Evolutionary conservation across 2,329 filamentous ascomycete species (phyloP).

Genomic region (Cadophora malorum): DNA sequence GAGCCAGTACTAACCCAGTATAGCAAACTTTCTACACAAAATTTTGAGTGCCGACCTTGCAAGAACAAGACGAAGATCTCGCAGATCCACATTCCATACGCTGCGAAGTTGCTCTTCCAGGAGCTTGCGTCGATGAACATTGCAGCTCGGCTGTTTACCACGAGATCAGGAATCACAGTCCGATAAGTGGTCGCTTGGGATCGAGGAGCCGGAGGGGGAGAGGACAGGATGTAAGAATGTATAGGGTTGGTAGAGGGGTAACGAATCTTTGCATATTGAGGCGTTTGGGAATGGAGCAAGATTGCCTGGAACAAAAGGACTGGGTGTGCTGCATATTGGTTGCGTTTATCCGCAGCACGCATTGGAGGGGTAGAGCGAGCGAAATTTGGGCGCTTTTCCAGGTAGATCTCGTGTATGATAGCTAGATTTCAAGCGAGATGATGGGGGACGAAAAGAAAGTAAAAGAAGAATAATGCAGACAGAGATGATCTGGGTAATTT

Average conservation of each 20-base stretch:
- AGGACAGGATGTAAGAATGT: conserved; percentile 30
- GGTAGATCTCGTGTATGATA: conserved; percentile 32
- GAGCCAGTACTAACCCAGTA: conserved; percentile 46
- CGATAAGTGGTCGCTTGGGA: conserved; percentile 52
- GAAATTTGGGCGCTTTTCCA: conserved; percentile 23
- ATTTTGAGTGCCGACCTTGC: conserved; percentile 96
- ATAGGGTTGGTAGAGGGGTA: conserved; percentile 20
- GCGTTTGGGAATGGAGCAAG: conserved; percentile 42
- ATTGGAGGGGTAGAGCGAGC: conserved; percentile 19
- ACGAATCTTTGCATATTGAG: conserved; percentile 40
- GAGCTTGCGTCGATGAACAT: conserved; percentile 99
- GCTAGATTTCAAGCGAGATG: conserved; percentile 22
- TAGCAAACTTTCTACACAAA: conserved; percentile 92
- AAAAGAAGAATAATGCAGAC: conserved; percentile 27
- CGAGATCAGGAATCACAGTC: conserved; percentile 76
- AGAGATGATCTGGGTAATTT: conserved; percentile 21
- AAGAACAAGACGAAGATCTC: conserved; percentile 99
- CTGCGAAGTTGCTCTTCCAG: conserved; percentile 97
- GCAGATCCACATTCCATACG: conserved; percentile 97
- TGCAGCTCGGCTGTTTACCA: conserved; percentile 95
- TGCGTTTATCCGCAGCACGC: conserved; percentile 21
- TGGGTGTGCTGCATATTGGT: conserved; percentile 23
- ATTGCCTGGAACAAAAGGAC: conserved; percentile 29
- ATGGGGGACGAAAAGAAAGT: background rate
- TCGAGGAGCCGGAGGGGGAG: conserved; percentile 10